phyloP scores from a whole-genome alignment of 495 filamentous ascomycete genomes.

The Penicillium fimorum region DNA sequence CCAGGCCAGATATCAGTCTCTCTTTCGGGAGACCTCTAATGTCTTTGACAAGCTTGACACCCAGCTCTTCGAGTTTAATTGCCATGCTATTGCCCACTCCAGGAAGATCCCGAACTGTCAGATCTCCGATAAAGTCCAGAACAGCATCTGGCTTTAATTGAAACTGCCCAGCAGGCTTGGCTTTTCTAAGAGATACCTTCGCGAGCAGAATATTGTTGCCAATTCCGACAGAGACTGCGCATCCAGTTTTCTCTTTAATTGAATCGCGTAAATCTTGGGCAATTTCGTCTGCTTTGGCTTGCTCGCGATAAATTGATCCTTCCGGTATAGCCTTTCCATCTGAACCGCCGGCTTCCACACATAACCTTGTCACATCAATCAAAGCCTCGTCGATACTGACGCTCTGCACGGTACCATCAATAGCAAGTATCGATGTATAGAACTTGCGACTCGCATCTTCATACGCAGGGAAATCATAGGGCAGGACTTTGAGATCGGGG shows the following conservation, averaged over 20 bases:
- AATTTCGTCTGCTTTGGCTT: conserved; percentile 75
- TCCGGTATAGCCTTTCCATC: conserved; percentile 67
- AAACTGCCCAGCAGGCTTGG: conserved; percentile 92
- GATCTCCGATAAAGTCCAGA: conserved; percentile 67
- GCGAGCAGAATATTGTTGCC: conserved; percentile 87
- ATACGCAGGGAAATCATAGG: conserved; percentile 92
- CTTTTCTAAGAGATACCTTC: conserved; percentile 84
- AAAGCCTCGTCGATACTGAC: conserved; percentile 96
- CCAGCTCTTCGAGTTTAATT: conserved; percentile 82
- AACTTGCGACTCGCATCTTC: conserved; percentile 88
- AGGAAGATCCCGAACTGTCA: conserved; percentile 77
- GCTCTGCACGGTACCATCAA: conserved; percentile 84
- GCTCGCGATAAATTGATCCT: conserved; percentile 75
- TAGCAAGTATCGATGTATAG: conserved; percentile 76
- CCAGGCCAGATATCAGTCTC: conserved; percentile 65
- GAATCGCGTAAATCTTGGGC: conserved; percentile 62
- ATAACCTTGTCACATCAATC: conserved; percentile 68
- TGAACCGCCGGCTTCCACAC: conserved; percentile 64
- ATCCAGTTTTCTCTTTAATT: conserved; percentile 72
- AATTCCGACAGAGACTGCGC: conserved; percentile 91
- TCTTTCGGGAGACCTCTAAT: conserved; percentile 74
- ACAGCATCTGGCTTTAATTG: conserved; percentile 79
- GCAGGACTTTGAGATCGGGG: conserved; percentile 77
- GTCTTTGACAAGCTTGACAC: conserved; percentile 77
- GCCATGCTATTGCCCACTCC: conserved; percentile 86